These are phyloP conservation scores for Suillus bovinus DNA, from an alignment of 768 basidiomycete genomes.

Conservation along the genomic window DNA sequence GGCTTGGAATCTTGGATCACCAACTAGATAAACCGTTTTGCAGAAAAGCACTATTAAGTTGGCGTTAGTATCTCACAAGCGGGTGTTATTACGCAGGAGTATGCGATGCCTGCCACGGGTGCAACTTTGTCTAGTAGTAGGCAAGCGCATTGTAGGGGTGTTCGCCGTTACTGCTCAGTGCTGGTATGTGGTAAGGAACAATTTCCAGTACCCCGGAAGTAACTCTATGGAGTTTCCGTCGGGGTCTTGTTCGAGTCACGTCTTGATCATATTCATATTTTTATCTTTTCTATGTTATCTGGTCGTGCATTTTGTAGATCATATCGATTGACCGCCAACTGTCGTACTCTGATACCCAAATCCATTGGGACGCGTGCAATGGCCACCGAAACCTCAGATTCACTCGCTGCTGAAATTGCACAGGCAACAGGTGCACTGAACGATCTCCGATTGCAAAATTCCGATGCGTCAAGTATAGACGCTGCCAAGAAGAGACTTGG, in stretches of 20 bases:
- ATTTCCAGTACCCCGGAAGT: not conserved
- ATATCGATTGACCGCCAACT: slow-evolving; percentile 1
- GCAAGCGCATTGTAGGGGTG: no score
- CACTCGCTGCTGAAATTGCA: slow-evolving; percentile 56
- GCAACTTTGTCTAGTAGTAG: not conserved
- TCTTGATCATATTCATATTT: slow-evolving; percentile 6
- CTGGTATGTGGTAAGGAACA: not conserved
- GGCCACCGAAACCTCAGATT: slow-evolving; percentile 35
- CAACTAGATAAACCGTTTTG: no score
- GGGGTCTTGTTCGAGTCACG: slow-evolving; percentile 4
- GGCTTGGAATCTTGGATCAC: no score
- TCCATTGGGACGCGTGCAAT: slow-evolving; percentile 30
- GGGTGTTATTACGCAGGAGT: not conserved
- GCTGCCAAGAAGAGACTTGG: slow-evolving; percentile 69
- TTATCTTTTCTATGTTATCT: slow-evolving; percentile 5
- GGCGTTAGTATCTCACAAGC: not conserved
- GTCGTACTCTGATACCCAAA: not conserved
- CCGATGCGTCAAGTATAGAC: slow-evolving; percentile 51
- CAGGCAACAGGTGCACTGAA: slow-evolving; percentile 59
- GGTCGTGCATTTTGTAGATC: not conserved
- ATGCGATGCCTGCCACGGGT: not conserved
- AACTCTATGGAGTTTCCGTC: not conserved
- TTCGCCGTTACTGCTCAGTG: no score
- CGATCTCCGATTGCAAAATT: slow-evolving; percentile 57
- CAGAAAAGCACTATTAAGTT: not conserved